These are phyloP conservation scores for Theobroma grandiflorum DNA, from an alignment of 441 rosid species.

Conservation along the genomic window DNA sequence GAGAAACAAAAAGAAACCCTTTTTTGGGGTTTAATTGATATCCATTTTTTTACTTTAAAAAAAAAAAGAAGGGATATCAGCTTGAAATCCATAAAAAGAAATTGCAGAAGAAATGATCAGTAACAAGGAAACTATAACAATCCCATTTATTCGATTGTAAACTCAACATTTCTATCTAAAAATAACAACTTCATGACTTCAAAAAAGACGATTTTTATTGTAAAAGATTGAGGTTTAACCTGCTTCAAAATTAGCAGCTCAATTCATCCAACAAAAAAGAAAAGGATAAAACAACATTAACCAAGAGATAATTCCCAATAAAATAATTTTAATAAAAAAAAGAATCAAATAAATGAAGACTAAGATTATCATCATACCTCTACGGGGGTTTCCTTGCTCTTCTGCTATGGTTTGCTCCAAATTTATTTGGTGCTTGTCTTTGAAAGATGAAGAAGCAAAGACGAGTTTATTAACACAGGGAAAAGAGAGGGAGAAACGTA, in stretches of 20 bases:
- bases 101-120: not conserved
- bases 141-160: not conserved
- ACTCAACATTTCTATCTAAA: not conserved
- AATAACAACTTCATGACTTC: not conserved
- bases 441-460: not conserved
- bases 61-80: not conserved
- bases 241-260: not conserved
- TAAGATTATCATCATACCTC: slow-evolving; percentile 39
- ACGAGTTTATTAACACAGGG: not conserved
- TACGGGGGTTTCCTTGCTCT: not conserved
- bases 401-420: not conserved
- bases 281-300: not conserved
- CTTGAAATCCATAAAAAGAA: not conserved
- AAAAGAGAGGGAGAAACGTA: slow-evolving; percentile 40
- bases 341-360: not conserved
- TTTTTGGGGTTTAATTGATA: not conserved
- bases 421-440: not conserved
- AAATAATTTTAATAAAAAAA: not conserved
- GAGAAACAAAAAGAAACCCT: not conserved
- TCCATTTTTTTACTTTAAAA: not conserved
- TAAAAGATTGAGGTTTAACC: not conserved
- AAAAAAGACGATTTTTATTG: not conserved
- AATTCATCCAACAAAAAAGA: not conserved
- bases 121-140: not conserved
- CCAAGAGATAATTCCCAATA: not conserved